Conservation (phyloP, 768 basidiomycete genomes). For the Mycena alexandri region DNA sequence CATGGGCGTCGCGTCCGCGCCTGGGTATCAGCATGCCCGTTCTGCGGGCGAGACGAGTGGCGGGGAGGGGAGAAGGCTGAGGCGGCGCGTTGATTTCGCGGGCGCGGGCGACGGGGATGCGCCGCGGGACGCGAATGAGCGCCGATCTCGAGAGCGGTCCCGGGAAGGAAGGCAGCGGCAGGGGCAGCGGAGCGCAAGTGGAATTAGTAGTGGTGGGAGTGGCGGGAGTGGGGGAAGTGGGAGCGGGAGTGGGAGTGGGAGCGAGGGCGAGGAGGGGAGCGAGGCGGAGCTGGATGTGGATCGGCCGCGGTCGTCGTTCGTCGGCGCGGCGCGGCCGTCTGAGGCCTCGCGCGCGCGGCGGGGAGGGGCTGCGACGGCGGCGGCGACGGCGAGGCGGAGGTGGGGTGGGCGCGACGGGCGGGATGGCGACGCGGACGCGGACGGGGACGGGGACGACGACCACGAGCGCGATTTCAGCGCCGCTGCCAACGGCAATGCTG, state of each 20-base stretch:
- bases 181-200: neutral
- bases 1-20: no score
- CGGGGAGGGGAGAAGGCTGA: conserved; percentile 37
- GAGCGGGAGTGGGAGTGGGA: conserved; percentile 14
- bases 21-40: no score
- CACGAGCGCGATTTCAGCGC: no score
- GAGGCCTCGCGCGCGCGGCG: no score
- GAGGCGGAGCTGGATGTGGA: conserved; percentile 53
- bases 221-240: neutral
- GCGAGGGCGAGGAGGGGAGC: conserved; percentile 40
- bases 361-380: no score
- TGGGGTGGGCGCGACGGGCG: neutral
- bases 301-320: no score
- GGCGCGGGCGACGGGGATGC: conserved; percentile 4
- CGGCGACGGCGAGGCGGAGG: no score
- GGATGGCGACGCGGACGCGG: no score
- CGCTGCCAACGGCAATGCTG: no score
- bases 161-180: no score
- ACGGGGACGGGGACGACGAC: neutral
- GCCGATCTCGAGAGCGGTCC: neutral
- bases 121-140: neutral
- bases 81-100: conserved; percentile 31
- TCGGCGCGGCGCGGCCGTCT: neutral
- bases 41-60: conserved; percentile 34
- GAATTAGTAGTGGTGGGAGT: neutral